Percentiles rank a stretch among this genome's conserved stretches.
phyloP scores from a whole-genome alignment of 202 grass and related monocot genomes.

The Carex arenaria region DNA sequence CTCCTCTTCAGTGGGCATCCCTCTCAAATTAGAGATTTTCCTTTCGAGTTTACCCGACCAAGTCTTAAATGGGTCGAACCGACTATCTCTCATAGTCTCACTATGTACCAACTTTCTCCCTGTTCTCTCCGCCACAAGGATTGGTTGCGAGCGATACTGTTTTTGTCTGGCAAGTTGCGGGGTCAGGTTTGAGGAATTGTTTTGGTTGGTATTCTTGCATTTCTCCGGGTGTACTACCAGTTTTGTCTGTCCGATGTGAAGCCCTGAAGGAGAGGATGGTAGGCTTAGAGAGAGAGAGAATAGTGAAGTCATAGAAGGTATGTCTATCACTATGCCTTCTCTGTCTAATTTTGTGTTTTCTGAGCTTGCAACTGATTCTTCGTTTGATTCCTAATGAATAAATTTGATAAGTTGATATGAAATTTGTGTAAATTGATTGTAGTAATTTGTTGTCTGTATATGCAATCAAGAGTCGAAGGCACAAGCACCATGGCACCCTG shows the following conservation, averaged over 20 bases:
- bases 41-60: slow-evolving; percentile 82
- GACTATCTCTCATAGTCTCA: slow-evolving; percentile 43
- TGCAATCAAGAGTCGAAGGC: not conserved
- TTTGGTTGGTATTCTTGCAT: slow-evolving; percentile 1
- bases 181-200: not conserved
- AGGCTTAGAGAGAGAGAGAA: slow-evolving; percentile 55
- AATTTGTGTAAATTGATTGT: not conserved
- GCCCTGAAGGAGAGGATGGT: slow-evolving; percentile 62
- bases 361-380: not conserved
- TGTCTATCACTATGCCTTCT: not conserved
- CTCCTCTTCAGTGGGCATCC: slow-evolving; percentile 27
- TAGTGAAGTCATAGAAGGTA: not conserved
- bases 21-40: slow-evolving; percentile 74
- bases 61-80: slow-evolving; percentile 83
- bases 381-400: not conserved
- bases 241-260: slow-evolving; percentile 46
- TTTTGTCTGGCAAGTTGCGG: slow-evolving; percentile 38
- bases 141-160: slow-evolving; percentile 55
- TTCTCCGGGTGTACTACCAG: not conserved
- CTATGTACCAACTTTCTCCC: slow-evolving; percentile 13
- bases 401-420: not conserved
- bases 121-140: slow-evolving; percentile 8
- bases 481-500: not conserved
- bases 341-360: not conserved
- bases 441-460: not conserved